Base-by-base conservation (phyloP, 106 monocot genomes). In the Xerophyta viscosa region DNA sequence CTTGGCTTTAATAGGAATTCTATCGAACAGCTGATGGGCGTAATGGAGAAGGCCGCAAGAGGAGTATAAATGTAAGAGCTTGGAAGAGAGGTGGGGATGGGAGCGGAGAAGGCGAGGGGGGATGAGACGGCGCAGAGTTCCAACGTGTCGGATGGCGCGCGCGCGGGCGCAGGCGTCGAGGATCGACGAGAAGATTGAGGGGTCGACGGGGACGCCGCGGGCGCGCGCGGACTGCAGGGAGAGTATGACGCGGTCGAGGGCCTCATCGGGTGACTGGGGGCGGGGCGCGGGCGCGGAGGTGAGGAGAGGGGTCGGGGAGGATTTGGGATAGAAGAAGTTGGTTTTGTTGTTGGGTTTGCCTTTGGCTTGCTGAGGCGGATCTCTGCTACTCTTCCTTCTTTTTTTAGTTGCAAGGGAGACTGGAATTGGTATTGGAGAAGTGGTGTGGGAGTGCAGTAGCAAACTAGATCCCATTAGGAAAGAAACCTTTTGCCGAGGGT, bases 21-120 rank as follows among this genome's bases (percentile, higher is more conserved):
- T 50, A 57, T 93, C 93, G 64, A 93, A 93, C 75, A 93, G 41
- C 11, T 27, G 58, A 56, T 88, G 93, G 37, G 88, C 88, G 17
- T 77, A 17, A 0, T 77, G 74, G 4, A 81, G 26, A 21, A 65
- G 70, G 24, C 78, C 88, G 26, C 48, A 63, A 9, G 63, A 57
- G 22, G 67, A 54, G 47, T 77, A 70, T 17, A 85, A 13, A 20
- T 65, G 53, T 3, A 83, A 33, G 27, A 79, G 72, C 26, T 64
- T 70, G 48, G 62, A 41, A 18, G 70, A 58, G 39, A 81, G 67
- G 54, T 24, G 50, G 37, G 37, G 9, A 29, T 29, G 44, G 54
- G 64, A 42, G 25, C 61, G 71, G 33, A 86, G 69, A 48, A 83
- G 69, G 37, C 28, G 9, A 8, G 52, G 27, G 13, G 85, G 79